Evolutionary conservation across 2,329 filamentous ascomycete species (phyloP).

Genomic region (Coccinonectria pachysandricola): DNA sequence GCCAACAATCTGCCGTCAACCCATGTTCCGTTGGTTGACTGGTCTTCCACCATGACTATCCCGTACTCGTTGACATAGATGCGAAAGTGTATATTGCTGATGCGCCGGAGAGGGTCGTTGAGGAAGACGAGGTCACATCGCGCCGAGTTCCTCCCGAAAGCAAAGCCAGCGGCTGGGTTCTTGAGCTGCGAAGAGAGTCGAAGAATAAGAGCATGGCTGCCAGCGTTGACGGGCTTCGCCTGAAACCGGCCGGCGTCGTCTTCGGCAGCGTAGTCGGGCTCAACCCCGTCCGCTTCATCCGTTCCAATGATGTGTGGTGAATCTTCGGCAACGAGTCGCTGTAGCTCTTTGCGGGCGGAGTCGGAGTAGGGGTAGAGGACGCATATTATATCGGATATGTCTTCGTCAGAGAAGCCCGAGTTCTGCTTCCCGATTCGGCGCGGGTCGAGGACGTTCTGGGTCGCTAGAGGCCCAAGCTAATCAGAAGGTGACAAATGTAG

Average conservation of each 20-base stretch:
- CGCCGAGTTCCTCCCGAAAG: slow-evolving; percentile 67
- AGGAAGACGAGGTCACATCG: slow-evolving; percentile 64
- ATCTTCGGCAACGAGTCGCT: slow-evolving; percentile 35
- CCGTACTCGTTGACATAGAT: slow-evolving; percentile 84
- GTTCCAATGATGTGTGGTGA: slow-evolving; percentile 40
- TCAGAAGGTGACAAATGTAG: too few species aligned
- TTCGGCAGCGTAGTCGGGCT: slow-evolving; percentile 40
- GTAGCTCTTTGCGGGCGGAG: slow-evolving; percentile 62
- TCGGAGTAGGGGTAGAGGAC: slow-evolving; percentile 72
- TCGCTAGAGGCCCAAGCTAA: slow-evolving; percentile 41
- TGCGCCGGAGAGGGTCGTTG: slow-evolving; percentile 56
- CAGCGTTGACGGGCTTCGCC: slow-evolving; percentile 33
- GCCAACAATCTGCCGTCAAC: slow-evolving; percentile 65
- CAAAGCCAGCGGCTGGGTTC: slow-evolving; percentile 62
- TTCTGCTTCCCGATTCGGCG: slow-evolving; percentile 69
- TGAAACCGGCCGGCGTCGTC: slow-evolving; percentile 39
- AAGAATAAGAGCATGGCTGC: slow-evolving; percentile 63
- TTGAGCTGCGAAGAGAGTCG: slow-evolving; percentile 66
- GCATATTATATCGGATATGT: slow-evolving; percentile 81
- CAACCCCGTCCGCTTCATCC: slow-evolving; percentile 38
- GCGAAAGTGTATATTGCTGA: slow-evolving; percentile 94
- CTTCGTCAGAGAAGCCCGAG: slow-evolving; percentile 71
- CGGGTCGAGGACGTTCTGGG: slow-evolving; percentile 73
- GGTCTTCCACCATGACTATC: slow-evolving; percentile 83
- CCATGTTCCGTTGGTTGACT: slow-evolving; percentile 90